Evolutionary conservation across 352 stramenopile species (phyloP).

Genomic region (Phytopythium cucurbitacearum): DNA sequence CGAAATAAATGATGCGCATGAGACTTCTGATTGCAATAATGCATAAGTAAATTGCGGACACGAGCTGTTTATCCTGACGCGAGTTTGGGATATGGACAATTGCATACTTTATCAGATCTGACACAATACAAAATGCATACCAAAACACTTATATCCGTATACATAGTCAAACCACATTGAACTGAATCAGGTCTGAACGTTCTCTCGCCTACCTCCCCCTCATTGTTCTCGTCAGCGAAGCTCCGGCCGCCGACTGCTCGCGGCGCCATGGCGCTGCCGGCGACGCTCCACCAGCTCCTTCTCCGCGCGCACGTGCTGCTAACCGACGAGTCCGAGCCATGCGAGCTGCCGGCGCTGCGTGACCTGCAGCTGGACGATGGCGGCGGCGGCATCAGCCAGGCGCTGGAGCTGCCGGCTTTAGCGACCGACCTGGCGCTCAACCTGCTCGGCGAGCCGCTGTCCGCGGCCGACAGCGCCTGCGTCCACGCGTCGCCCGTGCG

Average conservation of each 20-base stretch:
- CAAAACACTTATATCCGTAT: no score
- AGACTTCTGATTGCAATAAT: no score
- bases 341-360: slow-evolving; percentile 2
- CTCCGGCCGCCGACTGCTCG: neutral
- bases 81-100: no score
- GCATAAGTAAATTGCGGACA: no score
- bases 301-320: slow-evolving; percentile 1
- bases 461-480: slow-evolving; percentile 16
- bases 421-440: slow-evolving; percentile 22
- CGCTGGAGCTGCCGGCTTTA: slow-evolving; percentile 7
- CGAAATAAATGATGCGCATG: no score
- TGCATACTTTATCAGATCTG: no score
- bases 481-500: slow-evolving; percentile 29
- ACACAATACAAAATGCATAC: no score
- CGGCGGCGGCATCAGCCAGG: neutral
- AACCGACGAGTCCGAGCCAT: neutral
- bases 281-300: neutral
- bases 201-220: no score
- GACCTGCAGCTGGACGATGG: slow-evolving; percentile 5
- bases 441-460: slow-evolving; percentile 27
- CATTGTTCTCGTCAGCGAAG: no score
- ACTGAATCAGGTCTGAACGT: no score
- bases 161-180: no score
- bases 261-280: slow-evolving; percentile 4
- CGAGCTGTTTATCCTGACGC: no score